phyloP scores from a whole-genome alignment of 2,329 filamentous ascomycete genomes.

The Phyllosticta citribraziliensis region DNA sequence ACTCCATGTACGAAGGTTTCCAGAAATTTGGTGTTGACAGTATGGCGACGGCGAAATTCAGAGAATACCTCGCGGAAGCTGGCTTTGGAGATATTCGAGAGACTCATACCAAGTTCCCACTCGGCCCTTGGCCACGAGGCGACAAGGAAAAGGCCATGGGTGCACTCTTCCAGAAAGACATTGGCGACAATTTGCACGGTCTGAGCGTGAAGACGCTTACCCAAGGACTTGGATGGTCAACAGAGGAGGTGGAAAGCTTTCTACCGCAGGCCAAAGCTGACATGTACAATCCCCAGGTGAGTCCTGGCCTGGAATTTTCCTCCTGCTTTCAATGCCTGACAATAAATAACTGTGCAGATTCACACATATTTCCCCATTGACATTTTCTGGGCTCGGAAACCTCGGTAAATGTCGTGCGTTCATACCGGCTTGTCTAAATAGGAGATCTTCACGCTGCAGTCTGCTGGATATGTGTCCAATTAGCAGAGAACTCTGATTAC shows the following conservation, averaged over 20 bases:
- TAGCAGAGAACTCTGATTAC: too few relatives aligned
- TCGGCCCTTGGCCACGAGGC: constrained; percentile 38
- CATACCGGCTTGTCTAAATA: too few relatives aligned
- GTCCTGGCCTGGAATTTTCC: background rate
- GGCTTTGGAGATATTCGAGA: constrained; percentile 38
- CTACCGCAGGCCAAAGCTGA: constrained; percentile 11
- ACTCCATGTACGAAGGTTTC: constrained; percentile 26
- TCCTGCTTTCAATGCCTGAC: background rate
- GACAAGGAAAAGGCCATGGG: constrained; percentile 42
- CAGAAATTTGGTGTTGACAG: constrained; percentile 31
- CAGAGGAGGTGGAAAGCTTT: constrained; percentile 13
- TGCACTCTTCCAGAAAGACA: constrained; percentile 23
- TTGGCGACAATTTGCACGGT: constrained; percentile 17
- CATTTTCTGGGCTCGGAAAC: constrained; percentile 4
- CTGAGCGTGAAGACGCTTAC: constrained; percentile 15
- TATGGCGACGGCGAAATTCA: constrained; percentile 29
- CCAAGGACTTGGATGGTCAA: constrained; percentile 16
- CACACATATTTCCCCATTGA: constrained; percentile 8
- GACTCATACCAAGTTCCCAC: constrained; percentile 25
- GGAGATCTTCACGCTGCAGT: too few relatives aligned
- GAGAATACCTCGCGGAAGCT: constrained; percentile 29
- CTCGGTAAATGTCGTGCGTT: background rate
- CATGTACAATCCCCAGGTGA: constrained; percentile 12
- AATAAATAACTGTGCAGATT: background rate
- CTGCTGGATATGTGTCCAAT: too few relatives aligned